Conservation (phyloP, 2,329 filamentous ascomycete species). For the Tolypocladium capitatum region DNA sequence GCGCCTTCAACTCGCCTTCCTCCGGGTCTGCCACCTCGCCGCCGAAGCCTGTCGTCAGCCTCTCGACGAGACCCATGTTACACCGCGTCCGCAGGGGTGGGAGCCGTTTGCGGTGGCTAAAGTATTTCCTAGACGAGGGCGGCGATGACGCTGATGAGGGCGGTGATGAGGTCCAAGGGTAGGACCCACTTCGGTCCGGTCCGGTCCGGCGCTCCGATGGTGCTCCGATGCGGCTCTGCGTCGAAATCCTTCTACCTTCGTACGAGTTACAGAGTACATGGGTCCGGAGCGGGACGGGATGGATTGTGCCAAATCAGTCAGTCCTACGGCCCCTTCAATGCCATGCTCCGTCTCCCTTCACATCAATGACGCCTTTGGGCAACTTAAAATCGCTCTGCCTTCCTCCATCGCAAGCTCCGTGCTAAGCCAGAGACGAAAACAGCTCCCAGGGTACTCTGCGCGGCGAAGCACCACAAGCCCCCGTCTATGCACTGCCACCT, state of each 20-base stretch:
- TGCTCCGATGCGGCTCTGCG: not conserved
- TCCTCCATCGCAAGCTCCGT: not conserved
- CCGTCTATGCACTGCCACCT: not conserved
- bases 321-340: not conserved
- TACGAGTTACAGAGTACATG: not conserved
- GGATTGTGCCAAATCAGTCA: not conserved
- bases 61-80: conserved; percentile 5
- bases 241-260: too few relatives aligned
- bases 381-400: not conserved
- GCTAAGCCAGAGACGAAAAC: not conserved
- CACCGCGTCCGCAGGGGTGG: not conserved
- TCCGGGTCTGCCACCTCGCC: conserved; percentile 34
- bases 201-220: too few relatives aligned
- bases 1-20: conserved; percentile 23
- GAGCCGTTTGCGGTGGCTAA: too few relatives aligned
- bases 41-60: conserved; percentile 21
- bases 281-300: too few relatives aligned
- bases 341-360: not conserved
- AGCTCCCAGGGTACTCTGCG: not conserved
- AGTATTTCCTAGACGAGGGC: not conserved
- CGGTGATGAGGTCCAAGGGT: too few relatives aligned
- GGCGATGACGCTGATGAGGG: too few relatives aligned
- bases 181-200: too few relatives aligned
- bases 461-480: not conserved
- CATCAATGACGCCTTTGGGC: not conserved